These are phyloP conservation scores for Serendipita sp. DNA, from an alignment of 768 basidiomycete species.

Conservation along the genomic window DNA sequence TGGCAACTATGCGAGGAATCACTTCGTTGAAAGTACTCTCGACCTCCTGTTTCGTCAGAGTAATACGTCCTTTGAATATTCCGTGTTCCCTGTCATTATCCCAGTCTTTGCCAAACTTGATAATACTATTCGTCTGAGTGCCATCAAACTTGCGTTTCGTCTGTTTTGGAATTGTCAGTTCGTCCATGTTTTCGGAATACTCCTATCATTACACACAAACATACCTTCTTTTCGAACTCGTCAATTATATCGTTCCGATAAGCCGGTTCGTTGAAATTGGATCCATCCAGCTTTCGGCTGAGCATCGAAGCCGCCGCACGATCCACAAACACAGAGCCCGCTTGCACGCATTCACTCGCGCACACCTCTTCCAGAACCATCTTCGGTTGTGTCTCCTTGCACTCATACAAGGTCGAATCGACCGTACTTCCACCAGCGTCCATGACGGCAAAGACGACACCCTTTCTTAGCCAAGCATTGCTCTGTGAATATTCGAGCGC, in stretches of 20 bases:
- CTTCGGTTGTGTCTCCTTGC: slow-evolving; percentile 2
- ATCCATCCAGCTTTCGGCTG: background rate
- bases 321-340: slow-evolving; percentile 1
- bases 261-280: background rate
- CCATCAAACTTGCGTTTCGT: slow-evolving; percentile 1
- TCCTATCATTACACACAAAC: background rate
- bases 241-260: background rate
- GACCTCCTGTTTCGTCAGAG: background rate
- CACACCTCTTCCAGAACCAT: background rate
- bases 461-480: background rate
- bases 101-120: background rate
- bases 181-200: background rate
- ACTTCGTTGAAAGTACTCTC: slow-evolving; percentile 2
- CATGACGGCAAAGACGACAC: background rate
- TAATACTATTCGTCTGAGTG: background rate
- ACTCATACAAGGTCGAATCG: background rate
- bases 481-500: slow-evolving; percentile 2
- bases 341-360: background rate
- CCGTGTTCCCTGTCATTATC: background rate
- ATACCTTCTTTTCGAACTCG: background rate
- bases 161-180: background rate
- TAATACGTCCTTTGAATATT: background rate
- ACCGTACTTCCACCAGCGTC: background rate
- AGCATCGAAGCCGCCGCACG: background rate
- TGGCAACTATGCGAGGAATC: background rate